phyloP scores from a whole-genome alignment of 345 rosid species.

The Hevea brasiliensis region DNA sequence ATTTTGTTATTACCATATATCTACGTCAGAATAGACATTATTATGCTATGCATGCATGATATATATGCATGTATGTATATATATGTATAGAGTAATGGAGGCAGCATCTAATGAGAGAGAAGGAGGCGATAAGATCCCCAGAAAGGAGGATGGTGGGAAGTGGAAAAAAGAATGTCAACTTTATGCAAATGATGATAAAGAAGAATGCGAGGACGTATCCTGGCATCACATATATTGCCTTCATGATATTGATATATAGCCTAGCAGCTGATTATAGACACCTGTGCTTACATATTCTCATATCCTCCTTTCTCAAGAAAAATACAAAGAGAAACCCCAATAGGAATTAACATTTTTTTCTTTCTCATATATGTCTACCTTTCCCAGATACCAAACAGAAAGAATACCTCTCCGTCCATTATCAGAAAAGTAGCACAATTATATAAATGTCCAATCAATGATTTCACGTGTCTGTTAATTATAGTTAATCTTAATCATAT shows the following conservation, averaged over 20 bases:
- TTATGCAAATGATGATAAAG: constrained; percentile 13
- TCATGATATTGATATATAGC: neutral
- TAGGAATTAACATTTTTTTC: neutral
- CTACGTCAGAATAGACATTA: too few relatives aligned
- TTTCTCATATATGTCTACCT: neutral
- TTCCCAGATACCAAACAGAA: constrained; percentile 4
- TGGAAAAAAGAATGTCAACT: constrained; percentile 37
- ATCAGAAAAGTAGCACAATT: neutral
- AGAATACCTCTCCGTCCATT: constrained; percentile 7
- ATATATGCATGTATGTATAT: neutral
- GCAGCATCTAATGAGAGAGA: constrained; percentile 3
- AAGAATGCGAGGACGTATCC: constrained; percentile 44
- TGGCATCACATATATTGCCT: constrained; percentile 36
- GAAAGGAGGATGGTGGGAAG: neutral
- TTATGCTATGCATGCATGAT: neutral
- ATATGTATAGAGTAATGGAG: neutral
- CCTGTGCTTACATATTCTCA: constrained; percentile 13
- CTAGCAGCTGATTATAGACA: too few relatives aligned
- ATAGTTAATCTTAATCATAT: neutral
- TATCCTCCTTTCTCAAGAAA: neutral
- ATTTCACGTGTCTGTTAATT: neutral
- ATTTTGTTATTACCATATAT: too few relatives aligned
- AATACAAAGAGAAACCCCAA: neutral
- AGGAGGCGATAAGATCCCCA: constrained; percentile 2
- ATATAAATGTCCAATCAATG: neutral